phyloP scores from a whole-genome alignment of 768 basidiomycete species.

The Tylopilus plumbeoviolaceoides region DNA sequence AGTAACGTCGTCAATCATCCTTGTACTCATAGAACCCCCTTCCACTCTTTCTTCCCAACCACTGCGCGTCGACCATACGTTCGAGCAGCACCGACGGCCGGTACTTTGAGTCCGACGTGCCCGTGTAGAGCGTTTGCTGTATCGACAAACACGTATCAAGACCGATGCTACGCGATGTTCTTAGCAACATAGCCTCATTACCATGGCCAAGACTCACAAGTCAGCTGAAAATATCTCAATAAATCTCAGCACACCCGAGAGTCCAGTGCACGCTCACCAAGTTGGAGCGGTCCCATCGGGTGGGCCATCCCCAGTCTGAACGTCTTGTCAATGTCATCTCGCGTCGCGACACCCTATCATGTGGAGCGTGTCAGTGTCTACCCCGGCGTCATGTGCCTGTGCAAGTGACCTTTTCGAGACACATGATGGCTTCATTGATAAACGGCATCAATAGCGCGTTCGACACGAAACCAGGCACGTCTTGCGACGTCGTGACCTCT shows the following conservation, averaged over 20 bases:
- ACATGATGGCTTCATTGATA: slow-evolving; percentile 96
- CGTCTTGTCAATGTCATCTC: slow-evolving; percentile 94
- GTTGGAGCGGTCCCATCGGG: slow-evolving; percentile 90
- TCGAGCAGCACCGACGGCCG: slow-evolving; percentile 86
- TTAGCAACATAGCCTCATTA: background rate
- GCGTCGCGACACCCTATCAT: slow-evolving; percentile 79
- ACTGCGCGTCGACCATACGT: slow-evolving; percentile 95
- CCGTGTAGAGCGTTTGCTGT: slow-evolving; percentile 82
- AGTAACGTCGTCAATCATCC: slow-evolving; percentile 7
- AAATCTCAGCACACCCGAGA: background rate
- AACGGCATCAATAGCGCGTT: slow-evolving; percentile 96
- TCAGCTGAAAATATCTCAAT: slow-evolving; percentile 22
- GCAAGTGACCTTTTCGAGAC: slow-evolving; percentile 70
- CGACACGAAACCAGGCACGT: slow-evolving; percentile 94
- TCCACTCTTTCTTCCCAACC: slow-evolving; percentile 89
- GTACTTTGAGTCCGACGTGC: slow-evolving; percentile 93
- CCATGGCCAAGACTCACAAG: slow-evolving; percentile 22
- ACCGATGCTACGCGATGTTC: slow-evolving; percentile 63
- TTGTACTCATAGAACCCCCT: slow-evolving; percentile 92
- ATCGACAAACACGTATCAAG: slow-evolving; percentile 95
- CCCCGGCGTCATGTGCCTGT: background rate
- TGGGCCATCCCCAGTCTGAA: slow-evolving; percentile 92
- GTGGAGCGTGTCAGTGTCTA: background rate
- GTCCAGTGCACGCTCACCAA: slow-evolving; percentile 44
- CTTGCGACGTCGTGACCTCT: slow-evolving; percentile 90